Evolutionary conservation across 306 rosid genomes (phyloP).

Genomic region (apple (Malus domestica)): DNA sequence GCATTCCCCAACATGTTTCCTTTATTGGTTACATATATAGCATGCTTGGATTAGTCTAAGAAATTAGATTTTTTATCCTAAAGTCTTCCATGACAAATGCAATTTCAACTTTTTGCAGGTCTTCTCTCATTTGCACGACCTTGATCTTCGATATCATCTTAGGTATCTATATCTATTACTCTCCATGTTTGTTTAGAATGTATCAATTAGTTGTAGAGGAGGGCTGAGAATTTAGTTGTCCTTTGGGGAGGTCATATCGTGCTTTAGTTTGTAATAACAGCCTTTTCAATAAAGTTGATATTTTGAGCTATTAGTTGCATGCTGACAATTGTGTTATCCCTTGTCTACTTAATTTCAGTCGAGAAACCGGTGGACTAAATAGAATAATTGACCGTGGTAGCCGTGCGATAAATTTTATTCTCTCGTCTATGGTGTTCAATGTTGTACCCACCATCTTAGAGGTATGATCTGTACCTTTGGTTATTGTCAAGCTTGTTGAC

Average conservation of each 20-base stretch:
- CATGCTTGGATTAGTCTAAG: neutral
- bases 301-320: neutral
- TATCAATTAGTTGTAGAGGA: neutral
- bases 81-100: neutral
- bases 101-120: conserved; percentile 48
- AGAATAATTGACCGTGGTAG: conserved; percentile 98
- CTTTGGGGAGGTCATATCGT: neutral
- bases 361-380: conserved; percentile 92
- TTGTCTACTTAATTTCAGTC: conserved; percentile 42
- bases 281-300: neutral
- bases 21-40: neutral
- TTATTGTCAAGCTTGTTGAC: conserved; percentile 15
- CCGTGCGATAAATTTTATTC: conserved; percentile 92
- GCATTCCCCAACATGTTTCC: conserved; percentile 10
- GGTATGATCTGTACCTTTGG: conserved; percentile 42
- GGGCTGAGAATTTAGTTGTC: neutral
- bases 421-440: conserved; percentile 93
- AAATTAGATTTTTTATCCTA: neutral
- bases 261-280: neutral
- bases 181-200: neutral
- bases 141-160: conserved; percentile 91
- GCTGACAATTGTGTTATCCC: neutral
- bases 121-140: conserved; percentile 90
- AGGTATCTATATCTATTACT: conserved; percentile 36
- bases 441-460: conserved; percentile 90